Evolutionary conservation across 345 rosid genomes (phyloP).

Genomic region (Eucalyptus albens): DNA sequence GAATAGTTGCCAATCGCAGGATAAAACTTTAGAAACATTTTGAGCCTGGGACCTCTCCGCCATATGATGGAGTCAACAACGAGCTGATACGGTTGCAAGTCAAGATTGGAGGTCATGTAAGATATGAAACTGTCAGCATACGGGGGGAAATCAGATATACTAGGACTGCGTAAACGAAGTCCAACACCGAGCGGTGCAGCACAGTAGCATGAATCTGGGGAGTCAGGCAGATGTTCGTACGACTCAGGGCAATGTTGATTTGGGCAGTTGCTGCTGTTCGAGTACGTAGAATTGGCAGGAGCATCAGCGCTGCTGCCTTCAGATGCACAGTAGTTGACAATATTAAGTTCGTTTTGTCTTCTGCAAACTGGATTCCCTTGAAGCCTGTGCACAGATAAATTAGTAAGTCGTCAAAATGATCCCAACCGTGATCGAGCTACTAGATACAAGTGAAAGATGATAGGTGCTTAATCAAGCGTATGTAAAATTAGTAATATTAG

Average conservation of each 20-base stretch:
- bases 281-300: slow-evolving; percentile 4
- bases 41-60: slow-evolving; percentile 34
- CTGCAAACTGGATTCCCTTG: slow-evolving; percentile 44
- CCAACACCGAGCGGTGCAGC: slow-evolving; percentile 35
- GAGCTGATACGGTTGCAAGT: slow-evolving; percentile 25
- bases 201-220: slow-evolving; percentile 37
- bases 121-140: not conserved
- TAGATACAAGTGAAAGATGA: not conserved
- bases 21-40: slow-evolving; percentile 24
- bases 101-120: slow-evolving; percentile 11
- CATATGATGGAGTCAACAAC: slow-evolving; percentile 14
- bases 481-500: not conserved
- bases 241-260: slow-evolving; percentile 18
- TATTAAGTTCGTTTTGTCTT: slow-evolving; percentile 11
- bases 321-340: slow-evolving; percentile 25
- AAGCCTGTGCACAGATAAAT: slow-evolving; percentile 26
- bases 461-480: not conserved
- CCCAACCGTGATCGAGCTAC: not conserved
- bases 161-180: slow-evolving; percentile 38
- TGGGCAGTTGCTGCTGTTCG: slow-evolving; percentile 5
- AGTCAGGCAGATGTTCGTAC: slow-evolving; percentile 13
- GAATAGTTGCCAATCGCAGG: slow-evolving; percentile 3
- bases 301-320: slow-evolving; percentile 2
- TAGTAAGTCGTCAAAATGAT: not conserved
- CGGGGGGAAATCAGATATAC: slow-evolving; percentile 31